phyloP scores from a whole-genome alignment of 108 stramenopile genomes.

The Cyclostephanos tholiformis region DNA sequence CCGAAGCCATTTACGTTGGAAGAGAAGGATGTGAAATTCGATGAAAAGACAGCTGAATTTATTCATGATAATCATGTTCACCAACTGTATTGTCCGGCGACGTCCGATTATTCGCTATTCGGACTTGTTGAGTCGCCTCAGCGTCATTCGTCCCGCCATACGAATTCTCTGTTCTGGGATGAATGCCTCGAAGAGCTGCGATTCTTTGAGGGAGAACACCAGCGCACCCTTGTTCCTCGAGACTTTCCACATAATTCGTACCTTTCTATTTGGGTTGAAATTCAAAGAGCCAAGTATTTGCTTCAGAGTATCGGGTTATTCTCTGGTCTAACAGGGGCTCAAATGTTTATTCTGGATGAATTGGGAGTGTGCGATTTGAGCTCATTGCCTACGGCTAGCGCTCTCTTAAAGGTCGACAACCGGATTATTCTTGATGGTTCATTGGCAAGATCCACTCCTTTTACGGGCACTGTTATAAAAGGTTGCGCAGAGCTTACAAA shows the following conservation, averaged over 20 bases:
- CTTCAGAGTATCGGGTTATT: conserved; percentile 25
- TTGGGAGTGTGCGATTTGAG: conserved; percentile 28
- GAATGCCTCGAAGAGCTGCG: conserved; percentile 46
- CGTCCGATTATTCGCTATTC: neutral
- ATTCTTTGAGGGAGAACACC: conserved; percentile 40
- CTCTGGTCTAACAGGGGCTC: conserved; percentile 28
- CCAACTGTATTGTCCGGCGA: conserved; percentile 12
- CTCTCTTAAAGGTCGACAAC: neutral
- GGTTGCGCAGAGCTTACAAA: neutral
- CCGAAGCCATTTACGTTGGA: conserved; percentile 1
- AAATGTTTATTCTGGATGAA: conserved; percentile 37
- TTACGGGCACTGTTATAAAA: neutral
- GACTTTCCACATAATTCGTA: conserved; percentile 28
- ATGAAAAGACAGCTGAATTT: conserved; percentile 21
- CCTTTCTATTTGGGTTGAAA: conserved; percentile 38
- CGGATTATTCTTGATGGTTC: neutral
- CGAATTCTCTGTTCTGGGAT: conserved; percentile 42
- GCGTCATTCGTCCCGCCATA: conserved; percentile 16
- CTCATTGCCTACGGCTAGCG: conserved; percentile 8
- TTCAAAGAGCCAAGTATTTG: conserved; percentile 36
- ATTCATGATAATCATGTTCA: conserved; percentile 24
- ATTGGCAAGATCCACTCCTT: neutral
- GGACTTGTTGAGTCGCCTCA: neutral
- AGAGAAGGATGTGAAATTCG: conserved; percentile 13
- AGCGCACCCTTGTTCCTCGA: conserved; percentile 41